phyloP scores from a whole-genome alignment of 2,329 filamentous ascomycete species.

The Beauveria rudraprayagi region DNA sequence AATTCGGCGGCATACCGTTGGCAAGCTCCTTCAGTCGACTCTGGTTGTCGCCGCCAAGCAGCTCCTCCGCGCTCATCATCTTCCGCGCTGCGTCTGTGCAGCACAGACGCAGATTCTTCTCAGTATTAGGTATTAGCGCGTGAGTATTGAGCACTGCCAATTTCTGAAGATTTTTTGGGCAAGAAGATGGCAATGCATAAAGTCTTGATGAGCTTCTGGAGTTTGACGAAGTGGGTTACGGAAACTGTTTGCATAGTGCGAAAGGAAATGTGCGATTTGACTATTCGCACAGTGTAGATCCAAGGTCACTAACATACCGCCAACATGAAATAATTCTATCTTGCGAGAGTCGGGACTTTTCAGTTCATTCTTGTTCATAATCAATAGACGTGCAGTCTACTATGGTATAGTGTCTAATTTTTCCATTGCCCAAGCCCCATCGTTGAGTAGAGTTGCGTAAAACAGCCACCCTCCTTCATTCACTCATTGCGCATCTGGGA shows the following conservation, averaged over 20 bases:
- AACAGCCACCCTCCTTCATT: not conserved
- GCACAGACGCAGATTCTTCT: not conserved
- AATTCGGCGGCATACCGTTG: not conserved
- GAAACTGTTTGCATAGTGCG: not conserved
- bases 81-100: not conserved
- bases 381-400: not conserved
- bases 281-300: not conserved
- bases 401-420: slow-evolving; percentile 3
- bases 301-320: not conserved
- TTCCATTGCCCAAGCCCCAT: not conserved
- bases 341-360: not conserved
- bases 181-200: not conserved
- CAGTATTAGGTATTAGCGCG: not conserved
- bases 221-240: not conserved
- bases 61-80: not conserved
- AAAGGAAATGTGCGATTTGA: not conserved
- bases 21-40: not conserved
- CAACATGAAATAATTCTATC: not conserved
- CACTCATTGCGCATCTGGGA: slow-evolving; percentile 17
- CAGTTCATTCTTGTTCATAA: not conserved
- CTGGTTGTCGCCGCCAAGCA: slow-evolving; percentile 3
- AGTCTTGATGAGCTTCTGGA: not conserved
- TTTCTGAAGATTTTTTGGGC: not conserved
- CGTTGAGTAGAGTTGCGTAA: not conserved
- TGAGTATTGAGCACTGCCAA: too few species aligned